A percentile compares a stretch with the other conserved stretches of the same genome.
Conservation (phyloP, 768 basidiomycete genomes). For the Phallus indusiatus region DNA sequence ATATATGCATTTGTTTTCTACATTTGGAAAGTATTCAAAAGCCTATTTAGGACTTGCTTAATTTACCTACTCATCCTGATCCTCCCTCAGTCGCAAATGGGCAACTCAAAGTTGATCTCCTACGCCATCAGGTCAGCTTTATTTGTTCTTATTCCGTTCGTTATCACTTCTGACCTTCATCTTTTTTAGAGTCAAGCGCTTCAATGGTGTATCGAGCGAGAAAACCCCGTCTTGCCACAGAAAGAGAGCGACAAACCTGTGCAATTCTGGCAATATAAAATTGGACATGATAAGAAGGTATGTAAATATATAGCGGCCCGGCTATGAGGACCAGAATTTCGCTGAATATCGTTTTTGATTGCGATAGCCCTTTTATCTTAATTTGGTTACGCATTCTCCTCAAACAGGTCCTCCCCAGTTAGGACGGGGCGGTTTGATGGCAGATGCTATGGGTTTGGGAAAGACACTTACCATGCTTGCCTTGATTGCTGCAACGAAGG, state of each 20-base stretch:
- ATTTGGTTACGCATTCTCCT: conserved; percentile 77
- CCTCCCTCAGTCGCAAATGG: conserved; percentile 66
- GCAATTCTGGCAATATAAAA: conserved; percentile 80
- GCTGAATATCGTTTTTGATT: background rate
- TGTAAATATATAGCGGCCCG: conserved; percentile 8
- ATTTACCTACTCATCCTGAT: conserved; percentile 57
- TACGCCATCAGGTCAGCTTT: conserved; percentile 67
- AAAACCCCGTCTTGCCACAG: conserved; percentile 68
- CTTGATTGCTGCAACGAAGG: conserved; percentile 67
- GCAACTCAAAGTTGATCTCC: conserved; percentile 57
- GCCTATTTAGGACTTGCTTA: conserved; percentile 46
- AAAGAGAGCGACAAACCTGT: conserved; percentile 61
- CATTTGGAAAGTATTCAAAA: background rate
- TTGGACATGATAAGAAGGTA: conserved; percentile 37
- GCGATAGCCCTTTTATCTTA: background rate
- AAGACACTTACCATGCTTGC: conserved; percentile 89
- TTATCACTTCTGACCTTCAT: background rate
- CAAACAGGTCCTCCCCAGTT: conserved; percentile 54
- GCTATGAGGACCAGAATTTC: background rate
- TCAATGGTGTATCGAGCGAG: conserved; percentile 75
- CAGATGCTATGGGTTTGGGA: conserved; percentile 85
- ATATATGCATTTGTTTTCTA: background rate
- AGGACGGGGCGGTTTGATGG: conserved; percentile 80
- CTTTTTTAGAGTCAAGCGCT: conserved; percentile 61
- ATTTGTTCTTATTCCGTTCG: background rate